Base-by-base conservation (phyloP, 257 asterid genomes). In the Nicotiana benthamiana region DNA sequence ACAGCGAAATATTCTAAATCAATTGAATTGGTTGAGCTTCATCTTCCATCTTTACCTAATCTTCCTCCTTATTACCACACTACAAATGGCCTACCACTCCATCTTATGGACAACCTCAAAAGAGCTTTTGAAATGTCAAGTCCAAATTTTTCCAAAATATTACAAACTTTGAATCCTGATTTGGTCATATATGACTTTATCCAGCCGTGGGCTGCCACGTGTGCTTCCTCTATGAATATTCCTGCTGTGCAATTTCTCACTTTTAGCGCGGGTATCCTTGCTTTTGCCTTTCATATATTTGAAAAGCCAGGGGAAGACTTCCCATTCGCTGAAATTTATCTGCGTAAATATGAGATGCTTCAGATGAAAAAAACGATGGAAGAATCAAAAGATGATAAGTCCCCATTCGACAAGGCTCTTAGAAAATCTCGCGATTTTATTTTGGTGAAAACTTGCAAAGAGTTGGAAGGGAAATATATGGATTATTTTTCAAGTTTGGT, bases 11-110 rank as follows among this genome's bases (percentile, higher is more conserved):
- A 57, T 72, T 75, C 72, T 13, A 13, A 15, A 16, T 75, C 86
- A 7, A 85, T 89, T 16, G 80, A 53, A 16, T 70, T 87, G 1
- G 86, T 88, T 0, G 87, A 88, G 26, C 84, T 91, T 54, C 85
- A 82, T 67, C 89, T 89, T 9, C 86, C 92, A 0, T 24, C 84
- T 27, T 18, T 60, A 0, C 83, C 79, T 1, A 83, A 82, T 5
- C 91, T 90, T 43, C 89, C 86, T 5, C 75, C 89, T 34, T 18
- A 65, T 81, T 80, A 32, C 76, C 92, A 90, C 88, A 88, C 93
- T 78, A 88, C 94, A 70, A 90, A 88, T 68, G 92, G 88, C 85
- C 91, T 90, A 59, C 91, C 90, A 4, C 88, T 85, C 15, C 63
- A 75, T 36, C 88, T 87, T 30, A 83, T 86, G 88, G 75, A 82